Evolutionary conservation across 179 eudicot genomes (phyloP), one percentile per base, ranked within the genome.

Genomic region (Sideroxylon spinosum): DNA sequence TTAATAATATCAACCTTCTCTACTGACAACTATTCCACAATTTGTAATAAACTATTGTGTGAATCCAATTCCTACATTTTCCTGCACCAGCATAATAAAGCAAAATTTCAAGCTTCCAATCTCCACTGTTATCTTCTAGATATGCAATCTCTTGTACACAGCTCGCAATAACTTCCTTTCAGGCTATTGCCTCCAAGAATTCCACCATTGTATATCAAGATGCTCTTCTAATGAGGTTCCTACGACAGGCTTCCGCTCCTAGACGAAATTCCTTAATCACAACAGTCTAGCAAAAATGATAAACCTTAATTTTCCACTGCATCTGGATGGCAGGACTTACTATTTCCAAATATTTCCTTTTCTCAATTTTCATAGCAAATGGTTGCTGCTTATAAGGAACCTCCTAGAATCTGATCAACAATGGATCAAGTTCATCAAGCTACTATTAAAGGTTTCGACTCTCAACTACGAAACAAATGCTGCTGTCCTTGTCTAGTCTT

Each of bases 391-490:
- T 59, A 59, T 9, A 8, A n/a, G 25, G 25, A n/a, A 59, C 11
- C 63, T 59, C 63, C 19, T 59, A 59, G 63, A 22, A 59, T 59
- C 63, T 59, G 25, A 59, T 59, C 63, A 59, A 19, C n/a, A 59
- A 59, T 59, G 63, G 63, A 59, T 20, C 63, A 62, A 25, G 67
- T 62, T 62, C 64, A 25, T 62, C 32, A 71, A 71, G 44, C 52
- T 52, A 44, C 14, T 14, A 14, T 16, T 23, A 50, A 71, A 11
- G n/a, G 20, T 25, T 52, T 16, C 50, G 29, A 37, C 61, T 26
- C 74, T 50, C 74, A 71, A 17, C 62, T 22, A 20, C 59, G 32
- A 49, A 70, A 48, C 74, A 20, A 50, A 13, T 17, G 25, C 23
- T n/a, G 25, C 23, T 59, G 7, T n/a, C 63, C 63, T 59, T 19